Evolutionary conservation across 2,329 filamentous ascomycete genomes (phyloP).

Genomic region (Fusarium cicatricum): DNA sequence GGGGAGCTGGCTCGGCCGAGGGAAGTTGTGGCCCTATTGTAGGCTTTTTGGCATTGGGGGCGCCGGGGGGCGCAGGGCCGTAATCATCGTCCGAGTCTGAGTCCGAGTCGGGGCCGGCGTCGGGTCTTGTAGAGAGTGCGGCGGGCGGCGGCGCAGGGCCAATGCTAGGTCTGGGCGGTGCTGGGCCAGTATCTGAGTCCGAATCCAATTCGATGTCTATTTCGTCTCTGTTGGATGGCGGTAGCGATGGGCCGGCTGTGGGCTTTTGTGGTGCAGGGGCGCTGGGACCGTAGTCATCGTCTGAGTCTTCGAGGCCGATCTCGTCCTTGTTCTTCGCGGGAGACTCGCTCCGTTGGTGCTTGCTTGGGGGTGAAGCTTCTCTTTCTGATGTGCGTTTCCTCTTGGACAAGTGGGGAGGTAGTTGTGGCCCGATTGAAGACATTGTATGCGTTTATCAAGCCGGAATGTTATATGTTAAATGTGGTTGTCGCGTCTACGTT

Average conservation of each 20-base stretch:
- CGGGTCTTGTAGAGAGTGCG: constrained; percentile 30
- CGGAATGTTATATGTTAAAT: neutral
- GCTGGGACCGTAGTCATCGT: constrained; percentile 55
- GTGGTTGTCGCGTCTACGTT: neutral
- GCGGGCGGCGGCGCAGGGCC: constrained; percentile 49
- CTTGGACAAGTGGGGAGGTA: constrained; percentile 73
- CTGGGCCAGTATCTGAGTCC: constrained; percentile 48
- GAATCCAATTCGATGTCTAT: constrained; percentile 52
- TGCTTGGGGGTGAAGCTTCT: constrained; percentile 51
- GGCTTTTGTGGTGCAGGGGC: constrained; percentile 35
- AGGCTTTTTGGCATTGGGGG: constrained; percentile 57
- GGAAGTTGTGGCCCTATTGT: constrained; percentile 48
- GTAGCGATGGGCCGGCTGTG: constrained; percentile 35
- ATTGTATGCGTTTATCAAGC: constrained; percentile 51
- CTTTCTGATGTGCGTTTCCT: constrained; percentile 62
- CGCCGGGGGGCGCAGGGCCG: constrained; percentile 65
- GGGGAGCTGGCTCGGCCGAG: constrained; percentile 54
- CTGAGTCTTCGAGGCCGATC: constrained; percentile 54
- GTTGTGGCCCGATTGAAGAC: constrained; percentile 74
- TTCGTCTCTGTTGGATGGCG: constrained; percentile 49
- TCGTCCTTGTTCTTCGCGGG: constrained; percentile 56
- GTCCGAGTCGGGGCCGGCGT: constrained; percentile 49
- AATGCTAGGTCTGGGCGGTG: constrained; percentile 45
- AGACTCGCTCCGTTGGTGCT: constrained; percentile 48
- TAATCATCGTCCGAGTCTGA: constrained; percentile 62